Base-by-base conservation (phyloP, 2,329 filamentous ascomycete genomes). In the Colletotrichum sojae region DNA sequence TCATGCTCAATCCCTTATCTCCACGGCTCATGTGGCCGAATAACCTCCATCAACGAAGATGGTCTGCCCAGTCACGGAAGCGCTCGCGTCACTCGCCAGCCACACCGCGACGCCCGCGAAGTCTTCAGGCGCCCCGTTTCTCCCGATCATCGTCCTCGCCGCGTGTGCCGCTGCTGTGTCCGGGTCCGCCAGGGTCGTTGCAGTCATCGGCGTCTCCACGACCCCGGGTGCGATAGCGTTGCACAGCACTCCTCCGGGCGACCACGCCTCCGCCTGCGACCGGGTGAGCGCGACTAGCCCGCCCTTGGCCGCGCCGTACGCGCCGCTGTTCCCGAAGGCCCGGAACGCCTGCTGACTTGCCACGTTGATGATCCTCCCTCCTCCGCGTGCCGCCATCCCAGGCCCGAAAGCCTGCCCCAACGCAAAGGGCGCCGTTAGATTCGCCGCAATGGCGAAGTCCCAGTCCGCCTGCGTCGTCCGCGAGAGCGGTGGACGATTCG, bases 251-350 rank as follows among this genome's bases (percentile, higher is more conserved):
- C 78, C 78, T 0, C 71, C 70, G 0, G 61, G 69, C n/a, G 77
- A 79, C 78, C 78, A 80, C 0, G 77, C 78, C 48, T 79, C 78
- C 0, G 78, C 77, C 54, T 80, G 78, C 0, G 77, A 78, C 0
- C 78, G 72, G 2, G 78, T 80, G 5, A 79, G 55, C 0, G 76
- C 74, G 0, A 78, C 64, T 5, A 80, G 72, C 0, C 77, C 78
- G 2, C 75, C 78, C 25, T 78, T 79, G 0, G 76, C 77, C 0
- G 73, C 78, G 5, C 78, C 76, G 9, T 79, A 79, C 0, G 77
- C 78, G 5, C 78, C 78, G 22, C 78, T 78, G 48, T 78, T 78
- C 0, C 77, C 78, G 6, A 71, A 79, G 0, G 76, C 77, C 4
- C 78, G 72, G 5, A 78, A 78, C 0, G 77, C 72, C 16, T 79